phyloP scores from a whole-genome alignment of 2,329 filamentous ascomycete genomes.

The Ophiocordyceps australis region DNA sequence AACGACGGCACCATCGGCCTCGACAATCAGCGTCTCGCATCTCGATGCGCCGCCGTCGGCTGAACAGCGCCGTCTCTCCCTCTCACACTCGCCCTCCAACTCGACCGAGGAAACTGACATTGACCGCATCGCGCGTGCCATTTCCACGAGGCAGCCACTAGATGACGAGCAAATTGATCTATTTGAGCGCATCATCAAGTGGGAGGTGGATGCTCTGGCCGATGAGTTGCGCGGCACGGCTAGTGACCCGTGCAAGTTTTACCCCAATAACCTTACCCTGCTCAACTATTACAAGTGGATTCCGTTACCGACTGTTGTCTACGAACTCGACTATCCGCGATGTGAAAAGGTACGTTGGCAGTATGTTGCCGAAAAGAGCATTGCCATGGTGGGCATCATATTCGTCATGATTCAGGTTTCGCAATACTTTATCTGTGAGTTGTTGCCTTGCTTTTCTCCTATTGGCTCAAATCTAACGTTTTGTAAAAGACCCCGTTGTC shows the following conservation, averaged over 20 bases:
- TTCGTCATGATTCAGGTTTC: slow-evolving; percentile 66
- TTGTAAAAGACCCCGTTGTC: slow-evolving; percentile 42
- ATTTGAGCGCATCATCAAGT: slow-evolving; percentile 47
- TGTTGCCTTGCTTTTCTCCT: too few relatives aligned
- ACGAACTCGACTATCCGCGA: slow-evolving; percentile 62
- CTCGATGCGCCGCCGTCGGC: slow-evolving; percentile 21
- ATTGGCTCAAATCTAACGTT: slow-evolving; percentile 1
- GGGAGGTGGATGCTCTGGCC: slow-evolving; percentile 44
- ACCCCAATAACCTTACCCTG: slow-evolving; percentile 52
- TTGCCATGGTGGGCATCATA: slow-evolving; percentile 53
- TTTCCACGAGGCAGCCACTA: slow-evolving; percentile 41
- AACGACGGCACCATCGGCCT: slow-evolving; percentile 18
- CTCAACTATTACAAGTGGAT: slow-evolving; percentile 55
- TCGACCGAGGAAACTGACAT: slow-evolving; percentile 31
- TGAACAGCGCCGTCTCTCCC: slow-evolving; percentile 21
- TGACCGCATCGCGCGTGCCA: slow-evolving; percentile 39
- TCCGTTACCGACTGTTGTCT: slow-evolving; percentile 57
- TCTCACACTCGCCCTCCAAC: slow-evolving; percentile 10
- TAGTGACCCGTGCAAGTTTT: slow-evolving; percentile 27
- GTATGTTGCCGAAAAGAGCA: slow-evolving; percentile 56
- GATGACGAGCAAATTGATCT: slow-evolving; percentile 41
- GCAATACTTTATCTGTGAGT: slow-evolving; percentile 49
- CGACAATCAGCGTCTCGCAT: slow-evolving; percentile 25
- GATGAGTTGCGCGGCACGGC: slow-evolving; percentile 49
- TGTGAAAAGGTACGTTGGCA: slow-evolving; percentile 50